A percentile compares a stretch with the other conserved stretches of the same genome.
phyloP scores from a whole-genome alignment of 148 eudicot species.

The Camellia lanceoleosa region DNA sequence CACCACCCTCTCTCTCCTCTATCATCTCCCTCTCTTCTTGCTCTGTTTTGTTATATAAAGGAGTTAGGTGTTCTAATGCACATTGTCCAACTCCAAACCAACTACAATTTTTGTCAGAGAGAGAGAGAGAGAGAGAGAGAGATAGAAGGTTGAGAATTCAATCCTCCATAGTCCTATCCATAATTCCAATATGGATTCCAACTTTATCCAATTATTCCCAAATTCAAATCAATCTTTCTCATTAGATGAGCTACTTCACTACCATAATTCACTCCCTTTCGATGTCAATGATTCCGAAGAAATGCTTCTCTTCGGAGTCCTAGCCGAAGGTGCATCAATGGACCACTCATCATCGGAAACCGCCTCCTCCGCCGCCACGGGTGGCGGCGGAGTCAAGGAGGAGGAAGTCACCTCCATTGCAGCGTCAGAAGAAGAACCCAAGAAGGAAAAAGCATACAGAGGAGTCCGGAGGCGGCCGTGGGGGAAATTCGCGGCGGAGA shows the following conservation, averaged over 20 bases:
- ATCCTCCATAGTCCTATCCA: background rate
- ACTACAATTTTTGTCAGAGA: too few species aligned
- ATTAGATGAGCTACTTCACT: conserved; percentile 9
- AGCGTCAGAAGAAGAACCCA: background rate
- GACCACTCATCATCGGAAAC: background rate
- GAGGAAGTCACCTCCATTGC: conserved; percentile 13
- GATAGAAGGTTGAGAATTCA: background rate
- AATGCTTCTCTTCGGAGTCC: conserved; percentile 35
- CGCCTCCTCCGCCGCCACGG: background rate
- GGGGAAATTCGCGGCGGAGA: conserved; percentile 73
- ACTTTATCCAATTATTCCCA: background rate
- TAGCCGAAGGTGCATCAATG: conserved; percentile 15
- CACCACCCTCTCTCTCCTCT: background rate
- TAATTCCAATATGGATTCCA: conserved; percentile 1
- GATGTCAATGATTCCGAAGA: conserved; percentile 45
- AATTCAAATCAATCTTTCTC: background rate
- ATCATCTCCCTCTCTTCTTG: too few species aligned
- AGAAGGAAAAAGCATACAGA: conserved; percentile 27
- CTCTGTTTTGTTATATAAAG: background rate
- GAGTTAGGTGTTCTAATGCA: background rate
- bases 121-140: background rate
- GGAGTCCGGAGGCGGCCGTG: conserved; percentile 65
- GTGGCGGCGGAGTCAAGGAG: background rate
- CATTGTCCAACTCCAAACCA: too few species aligned
- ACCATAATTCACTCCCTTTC: conserved; percentile 28